Percentiles rank a stretch among this genome's conserved stretches.
These are phyloP conservation scores for Crithidia thermophila DNA, from an alignment of 208 protist genomes.

Conservation along the genomic window DNA sequence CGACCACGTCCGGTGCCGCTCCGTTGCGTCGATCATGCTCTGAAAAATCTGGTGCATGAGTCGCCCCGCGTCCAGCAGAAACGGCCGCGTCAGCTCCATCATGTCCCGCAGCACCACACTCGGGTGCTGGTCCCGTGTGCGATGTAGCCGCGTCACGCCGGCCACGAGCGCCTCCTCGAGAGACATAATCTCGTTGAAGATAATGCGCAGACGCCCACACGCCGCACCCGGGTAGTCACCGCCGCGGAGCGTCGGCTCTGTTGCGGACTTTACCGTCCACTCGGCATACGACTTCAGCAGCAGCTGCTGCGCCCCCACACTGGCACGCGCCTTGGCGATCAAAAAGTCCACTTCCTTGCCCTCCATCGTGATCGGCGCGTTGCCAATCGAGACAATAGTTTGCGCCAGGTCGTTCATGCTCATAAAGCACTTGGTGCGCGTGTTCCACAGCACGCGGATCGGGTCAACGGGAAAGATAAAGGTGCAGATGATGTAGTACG, in stretches of 20 bases:
- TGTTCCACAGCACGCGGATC: conserved; percentile 46
- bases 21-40: conserved; percentile 68
- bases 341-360: conserved; percentile 42
- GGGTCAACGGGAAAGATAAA: conserved; percentile 74
- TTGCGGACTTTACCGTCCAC: conserved; percentile 42
- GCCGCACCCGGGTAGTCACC: conserved; percentile 43
- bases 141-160: conserved; percentile 46
- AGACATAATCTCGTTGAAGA: conserved; percentile 44
- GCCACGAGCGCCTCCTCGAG: conserved; percentile 56
- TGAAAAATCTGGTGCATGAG: conserved; percentile 60
- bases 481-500: conserved; percentile 72
- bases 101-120: conserved; percentile 40
- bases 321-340: conserved; percentile 8
- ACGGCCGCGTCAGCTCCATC: conserved; percentile 53
- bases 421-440: conserved; percentile 36
- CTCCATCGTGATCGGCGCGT: conserved; percentile 34
- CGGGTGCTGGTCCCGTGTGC: conserved; percentile 31
- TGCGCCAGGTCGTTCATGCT: conserved; percentile 41
- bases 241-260: conserved; percentile 60
- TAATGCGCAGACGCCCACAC: conserved; percentile 41
- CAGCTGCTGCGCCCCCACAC: conserved; percentile 12
- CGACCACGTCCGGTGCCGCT: conserved; percentile 46
- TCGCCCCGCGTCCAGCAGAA: conserved; percentile 47
- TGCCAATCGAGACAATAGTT: conserved; percentile 35
- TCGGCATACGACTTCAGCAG: conserved; percentile 30